A percentile compares a stretch with the other conserved stretches of the same genome.
Conservation (phyloP, 176 grass and related monocot genomes). For the Aegilops speltoides region DNA sequence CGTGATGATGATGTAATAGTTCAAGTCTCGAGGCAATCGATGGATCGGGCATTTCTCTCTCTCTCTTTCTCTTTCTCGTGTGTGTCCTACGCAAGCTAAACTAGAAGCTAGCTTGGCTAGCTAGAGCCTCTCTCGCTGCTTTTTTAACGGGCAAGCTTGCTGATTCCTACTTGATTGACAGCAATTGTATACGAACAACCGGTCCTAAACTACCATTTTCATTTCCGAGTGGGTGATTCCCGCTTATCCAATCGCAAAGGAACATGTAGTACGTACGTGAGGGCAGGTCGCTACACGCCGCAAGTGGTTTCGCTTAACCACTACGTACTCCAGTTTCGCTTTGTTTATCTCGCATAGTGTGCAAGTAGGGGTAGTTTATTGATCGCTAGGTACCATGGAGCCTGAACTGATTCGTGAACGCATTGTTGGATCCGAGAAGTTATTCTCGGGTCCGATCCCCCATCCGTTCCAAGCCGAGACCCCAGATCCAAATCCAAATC, state of each 20-base stretch:
- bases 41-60: not conserved
- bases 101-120: not conserved
- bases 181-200: not conserved
- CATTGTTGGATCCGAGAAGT: slow-evolving; percentile 21
- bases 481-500: not conserved
- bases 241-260: slow-evolving; percentile 3
- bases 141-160: not conserved
- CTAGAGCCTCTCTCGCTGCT: not conserved
- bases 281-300: not conserved
- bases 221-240: slow-evolving; percentile 14
- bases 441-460: not conserved
- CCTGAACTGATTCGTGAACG: not conserved
- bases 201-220: not conserved
- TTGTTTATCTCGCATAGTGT: not conserved
- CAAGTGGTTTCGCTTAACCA: not conserved
- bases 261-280: not conserved
- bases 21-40: slow-evolving; percentile 40
- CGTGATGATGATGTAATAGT: slow-evolving; percentile 28
- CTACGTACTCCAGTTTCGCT: not conserved
- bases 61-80: no score
- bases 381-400: not conserved
- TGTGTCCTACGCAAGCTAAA: slow-evolving; percentile 15
- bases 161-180: not conserved
- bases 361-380: not conserved
- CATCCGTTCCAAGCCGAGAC: not conserved